Conservation (phyloP, 441 rosid species). For the Arabidopsis lyrata region DNA sequence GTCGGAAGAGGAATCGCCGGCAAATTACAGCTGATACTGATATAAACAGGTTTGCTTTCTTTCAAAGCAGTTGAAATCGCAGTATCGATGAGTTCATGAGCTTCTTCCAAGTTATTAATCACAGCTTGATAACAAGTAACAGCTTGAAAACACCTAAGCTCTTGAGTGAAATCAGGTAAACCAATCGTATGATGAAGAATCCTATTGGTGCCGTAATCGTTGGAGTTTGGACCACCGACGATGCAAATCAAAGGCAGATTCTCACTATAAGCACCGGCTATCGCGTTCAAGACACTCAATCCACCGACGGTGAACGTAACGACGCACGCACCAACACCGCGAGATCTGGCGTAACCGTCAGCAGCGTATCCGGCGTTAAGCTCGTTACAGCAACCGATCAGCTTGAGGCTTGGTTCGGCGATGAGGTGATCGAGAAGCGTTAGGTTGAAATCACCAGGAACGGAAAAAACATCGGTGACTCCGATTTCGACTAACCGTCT, state of each 20-base stretch:
- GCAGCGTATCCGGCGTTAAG: conserved; percentile 82
- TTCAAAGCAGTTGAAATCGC: conserved; percentile 81
- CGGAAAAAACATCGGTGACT: conserved; percentile 69
- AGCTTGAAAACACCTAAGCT: conserved; percentile 65
- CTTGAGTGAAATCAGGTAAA: conserved; percentile 70
- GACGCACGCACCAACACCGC: conserved; percentile 75
- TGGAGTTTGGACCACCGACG: conserved; percentile 78
- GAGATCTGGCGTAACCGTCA: conserved; percentile 68
- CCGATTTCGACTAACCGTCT: conserved; percentile 79
- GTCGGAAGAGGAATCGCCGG: conserved; percentile 76
- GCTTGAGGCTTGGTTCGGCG: conserved; percentile 73
- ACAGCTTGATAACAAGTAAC: conserved; percentile 78
- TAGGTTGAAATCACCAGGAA: conserved; percentile 89
- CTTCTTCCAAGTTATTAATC: conserved; percentile 80
- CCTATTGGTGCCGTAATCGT: conserved; percentile 69
- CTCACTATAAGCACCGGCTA: conserved; percentile 75
- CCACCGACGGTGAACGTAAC: conserved; percentile 79
- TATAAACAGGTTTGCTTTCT: conserved; percentile 93
- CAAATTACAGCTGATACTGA: conserved; percentile 78
- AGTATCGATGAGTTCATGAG: conserved; percentile 83
- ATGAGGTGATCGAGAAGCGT: conserved; percentile 80
- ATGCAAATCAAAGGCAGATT: conserved; percentile 68
- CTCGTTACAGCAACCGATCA: conserved; percentile 88
- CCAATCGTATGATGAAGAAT: conserved; percentile 71
- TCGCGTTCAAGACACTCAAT: conserved; percentile 67